These are phyloP conservation scores for Neonectria neomacrospora DNA, from an alignment of 2,329 filamentous ascomycete species.

Conservation along the genomic window DNA sequence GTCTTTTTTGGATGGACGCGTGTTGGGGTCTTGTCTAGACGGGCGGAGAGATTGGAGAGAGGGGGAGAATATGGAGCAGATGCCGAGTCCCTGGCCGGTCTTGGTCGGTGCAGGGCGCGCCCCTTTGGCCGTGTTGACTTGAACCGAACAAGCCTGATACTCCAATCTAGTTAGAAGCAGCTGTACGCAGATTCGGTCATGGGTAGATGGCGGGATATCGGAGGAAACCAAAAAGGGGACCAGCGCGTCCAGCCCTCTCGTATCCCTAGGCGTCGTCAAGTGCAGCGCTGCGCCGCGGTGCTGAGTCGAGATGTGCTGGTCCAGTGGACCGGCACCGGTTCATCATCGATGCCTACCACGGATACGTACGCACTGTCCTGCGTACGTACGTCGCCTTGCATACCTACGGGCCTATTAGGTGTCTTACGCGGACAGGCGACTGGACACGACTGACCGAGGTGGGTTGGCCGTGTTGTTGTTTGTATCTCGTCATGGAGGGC, in stretches of 20 bases:
- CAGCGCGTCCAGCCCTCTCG: neutral
- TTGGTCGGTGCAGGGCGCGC: neutral
- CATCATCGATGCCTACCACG: neutral
- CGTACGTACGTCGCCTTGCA: neutral
- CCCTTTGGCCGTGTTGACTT: neutral
- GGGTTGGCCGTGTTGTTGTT: neutral
- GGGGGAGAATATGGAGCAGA: neutral
- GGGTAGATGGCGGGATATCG: neutral
- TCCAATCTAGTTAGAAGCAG: no score
- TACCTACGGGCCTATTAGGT: neutral
- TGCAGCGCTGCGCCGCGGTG: constrained; percentile 21
- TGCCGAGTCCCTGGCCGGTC: neutral
- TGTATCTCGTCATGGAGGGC: neutral
- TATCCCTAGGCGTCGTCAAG: neutral
- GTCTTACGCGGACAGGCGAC: neutral
- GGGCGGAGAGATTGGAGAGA: constrained; percentile 5
- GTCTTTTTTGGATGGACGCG: constrained; percentile 11
- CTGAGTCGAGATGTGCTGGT: constrained; percentile 13
- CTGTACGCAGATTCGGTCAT: neutral
- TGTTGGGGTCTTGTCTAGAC: neutral
- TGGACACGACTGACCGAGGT: neutral
- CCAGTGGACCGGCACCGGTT: neutral
- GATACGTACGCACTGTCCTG: no score
- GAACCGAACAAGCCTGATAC: neutral
- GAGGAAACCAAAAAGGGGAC: neutral